Base-by-base conservation (phyloP, 345 rosid genomes). In the Noccaea bulbosa region DNA sequence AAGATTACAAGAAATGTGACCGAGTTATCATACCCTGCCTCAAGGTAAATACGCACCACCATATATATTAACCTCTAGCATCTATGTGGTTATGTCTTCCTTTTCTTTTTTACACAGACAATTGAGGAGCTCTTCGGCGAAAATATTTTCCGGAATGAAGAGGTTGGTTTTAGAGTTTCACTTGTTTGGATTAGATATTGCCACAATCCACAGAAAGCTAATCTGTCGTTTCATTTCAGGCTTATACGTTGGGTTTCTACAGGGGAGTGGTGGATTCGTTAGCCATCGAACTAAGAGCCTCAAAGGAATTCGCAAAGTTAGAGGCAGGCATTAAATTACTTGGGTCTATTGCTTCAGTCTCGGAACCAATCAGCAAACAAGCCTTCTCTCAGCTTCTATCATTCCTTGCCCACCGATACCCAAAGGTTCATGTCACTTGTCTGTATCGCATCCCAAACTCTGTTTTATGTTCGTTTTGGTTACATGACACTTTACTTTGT, bases 11-110 rank as follows among this genome's bases (percentile, higher is more conserved):
- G 82, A 86, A 84, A 81, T 79, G 86, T 41, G 95, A 91, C 63
- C 81, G 99, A 71, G 89, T 91, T 35, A 84, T 91, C 57, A 63
- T 88, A 41, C 99, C 96, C 14, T 84, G 96, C 62, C 82, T 91
- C 59, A 91, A 91, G 97, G 97, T 93, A 83, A 40, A 24, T 5
- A 52, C 57, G 0, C 30, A 3, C 77, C 46, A 34, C 51, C 12
- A 60, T 60, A 41, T 56, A 6, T 22, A 32, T 5, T 33, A 41
- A 58, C 22, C n/a, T 66, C 32, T 41, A 74, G 60, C 47, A 30
- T 40, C 11, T 0, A 1, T 48, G 20, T 58, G 59, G 27, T 56
- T 56, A 7, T 69, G 70, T 76, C 15, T 51, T 35, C 11, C 20
- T 24, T 20, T 57, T 15, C 30, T 27, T 30, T 74, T 52, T 69